phyloP scores from a whole-genome alignment of 2,329 filamentous ascomycete genomes.

The Fusarium poae region DNA sequence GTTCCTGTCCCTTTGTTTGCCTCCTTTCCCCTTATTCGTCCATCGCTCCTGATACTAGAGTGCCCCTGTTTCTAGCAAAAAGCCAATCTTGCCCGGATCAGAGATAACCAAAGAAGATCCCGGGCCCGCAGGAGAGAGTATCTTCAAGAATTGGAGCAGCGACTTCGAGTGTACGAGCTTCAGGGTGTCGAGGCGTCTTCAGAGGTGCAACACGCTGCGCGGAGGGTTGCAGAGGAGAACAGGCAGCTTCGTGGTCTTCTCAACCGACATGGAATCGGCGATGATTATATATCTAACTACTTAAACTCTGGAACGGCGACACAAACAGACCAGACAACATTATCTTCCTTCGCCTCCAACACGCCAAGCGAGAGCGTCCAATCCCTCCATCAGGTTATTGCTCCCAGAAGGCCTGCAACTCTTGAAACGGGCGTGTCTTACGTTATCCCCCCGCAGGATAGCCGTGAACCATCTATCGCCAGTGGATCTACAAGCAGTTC shows the following conservation, averaged over 20 bases:
- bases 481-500: slow-evolving; percentile 52
- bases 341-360: slow-evolving; percentile 38
- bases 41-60: slow-evolving; percentile 35
- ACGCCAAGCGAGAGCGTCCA: slow-evolving; percentile 49
- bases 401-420: slow-evolving; percentile 53
- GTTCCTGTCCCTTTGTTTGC: slow-evolving; percentile 34
- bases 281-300: slow-evolving; percentile 65
- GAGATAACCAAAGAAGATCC: slow-evolving; percentile 83
- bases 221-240: slow-evolving; percentile 78
- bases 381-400: slow-evolving; percentile 56
- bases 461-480: slow-evolving; percentile 52
- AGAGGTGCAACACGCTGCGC: slow-evolving; percentile 79
- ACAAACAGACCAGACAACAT: slow-evolving; percentile 41
- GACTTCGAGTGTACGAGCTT: slow-evolving; percentile 70
- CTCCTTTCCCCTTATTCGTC: slow-evolving; percentile 16
- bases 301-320: slow-evolving; percentile 48
- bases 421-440: slow-evolving; percentile 49
- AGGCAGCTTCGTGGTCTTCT: slow-evolving; percentile 71
- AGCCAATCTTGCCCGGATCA: slow-evolving; percentile 68
- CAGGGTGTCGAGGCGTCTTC: slow-evolving; percentile 75
- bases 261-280: slow-evolving; percentile 67
- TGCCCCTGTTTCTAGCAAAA: slow-evolving; percentile 51
- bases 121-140: slow-evolving; percentile 81
- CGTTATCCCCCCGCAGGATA: slow-evolving; percentile 50
- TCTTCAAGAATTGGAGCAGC: slow-evolving; percentile 75